These are phyloP conservation scores for Conringia planisiliqua DNA, from an alignment of 345 rosid genomes.

Conservation along the genomic window DNA sequence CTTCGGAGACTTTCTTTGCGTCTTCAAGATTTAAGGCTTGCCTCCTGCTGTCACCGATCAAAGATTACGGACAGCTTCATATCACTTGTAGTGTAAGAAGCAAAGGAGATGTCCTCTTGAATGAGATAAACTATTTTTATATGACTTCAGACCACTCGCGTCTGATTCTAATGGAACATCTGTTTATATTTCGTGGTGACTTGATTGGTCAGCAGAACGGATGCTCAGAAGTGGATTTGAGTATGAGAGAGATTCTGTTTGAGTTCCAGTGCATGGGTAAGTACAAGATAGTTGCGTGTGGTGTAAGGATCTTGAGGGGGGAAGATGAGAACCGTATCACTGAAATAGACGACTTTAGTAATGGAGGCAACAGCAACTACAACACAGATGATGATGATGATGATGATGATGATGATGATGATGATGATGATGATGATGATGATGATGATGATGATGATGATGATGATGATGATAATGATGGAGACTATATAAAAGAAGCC, in stretches of 20 bases:
- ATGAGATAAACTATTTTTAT: neutral
- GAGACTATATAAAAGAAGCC: too few relatives aligned
- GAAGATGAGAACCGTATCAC: neutral
- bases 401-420: too few relatives aligned
- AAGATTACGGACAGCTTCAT: rapidly evolving
- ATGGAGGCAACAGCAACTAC: too few relatives aligned
- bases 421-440: too few relatives aligned
- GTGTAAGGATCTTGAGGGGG: neutral
- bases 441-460: too few relatives aligned
- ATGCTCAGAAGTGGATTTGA: too few relatives aligned
- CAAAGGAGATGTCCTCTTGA: neutral
- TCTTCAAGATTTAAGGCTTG: neutral
- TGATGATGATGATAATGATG: too few relatives aligned
- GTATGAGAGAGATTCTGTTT: neutral
- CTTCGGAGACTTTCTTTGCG: neutral
- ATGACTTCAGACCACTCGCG: neutral
- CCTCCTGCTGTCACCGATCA: neutral
- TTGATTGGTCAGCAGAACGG: neutral
- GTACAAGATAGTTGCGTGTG: neutral
- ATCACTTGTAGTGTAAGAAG: neutral
- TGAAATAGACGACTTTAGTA: too few relatives aligned
- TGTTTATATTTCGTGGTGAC: neutral
- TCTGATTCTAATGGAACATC: neutral
- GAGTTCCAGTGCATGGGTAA: neutral
- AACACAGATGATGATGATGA: too few relatives aligned